These are phyloP conservation scores for Venturia effusa DNA, from an alignment of 2,329 filamentous ascomycete species.

Conservation along the genomic window DNA sequence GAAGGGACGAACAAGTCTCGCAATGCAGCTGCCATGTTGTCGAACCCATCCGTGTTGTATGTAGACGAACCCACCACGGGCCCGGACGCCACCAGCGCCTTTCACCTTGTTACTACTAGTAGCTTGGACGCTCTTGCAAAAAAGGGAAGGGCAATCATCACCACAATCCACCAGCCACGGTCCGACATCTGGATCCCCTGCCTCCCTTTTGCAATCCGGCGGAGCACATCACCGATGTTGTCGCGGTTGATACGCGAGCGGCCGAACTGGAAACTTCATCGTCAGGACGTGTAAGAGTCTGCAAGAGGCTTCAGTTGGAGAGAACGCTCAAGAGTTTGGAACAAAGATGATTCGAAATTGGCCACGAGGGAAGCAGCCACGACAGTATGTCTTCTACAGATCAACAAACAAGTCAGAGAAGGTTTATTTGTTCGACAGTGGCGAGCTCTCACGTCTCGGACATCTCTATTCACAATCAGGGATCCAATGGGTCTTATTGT, in stretches of 20 bases:
- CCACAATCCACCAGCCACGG: too few species aligned
- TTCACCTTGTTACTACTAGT: too few species aligned
- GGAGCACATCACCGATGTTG: too few species aligned
- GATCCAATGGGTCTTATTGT: slow-evolving; percentile 66
- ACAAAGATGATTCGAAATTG: slow-evolving; percentile 15
- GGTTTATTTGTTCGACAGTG: slow-evolving; percentile 50
- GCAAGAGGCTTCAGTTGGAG: too few species aligned
- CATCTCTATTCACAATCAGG: slow-evolving; percentile 60
- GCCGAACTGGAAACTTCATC: too few species aligned
- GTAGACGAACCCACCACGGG: slow-evolving; percentile 67
- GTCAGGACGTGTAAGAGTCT: too few species aligned
- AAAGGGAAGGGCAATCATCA: too few species aligned
- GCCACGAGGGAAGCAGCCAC: background rate
- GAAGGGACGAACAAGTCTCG: slow-evolving; percentile 65
- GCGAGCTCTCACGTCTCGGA: slow-evolving; percentile 55
- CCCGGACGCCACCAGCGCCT: slow-evolving; percentile 28
- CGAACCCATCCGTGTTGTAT: slow-evolving; percentile 64
- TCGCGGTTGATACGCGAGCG: too few species aligned
- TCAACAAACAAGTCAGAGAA: slow-evolving; percentile 15
- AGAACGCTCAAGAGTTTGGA: slow-evolving; percentile 15
- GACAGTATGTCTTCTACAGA: background rate
- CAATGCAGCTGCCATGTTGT: slow-evolving; percentile 68
- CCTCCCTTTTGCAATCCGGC: too few species aligned
- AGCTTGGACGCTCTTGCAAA: too few species aligned
- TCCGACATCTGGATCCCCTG: too few species aligned